phyloP scores from a whole-genome alignment of 768 basidiomycete species.

The Lentinula detonsa region DNA sequence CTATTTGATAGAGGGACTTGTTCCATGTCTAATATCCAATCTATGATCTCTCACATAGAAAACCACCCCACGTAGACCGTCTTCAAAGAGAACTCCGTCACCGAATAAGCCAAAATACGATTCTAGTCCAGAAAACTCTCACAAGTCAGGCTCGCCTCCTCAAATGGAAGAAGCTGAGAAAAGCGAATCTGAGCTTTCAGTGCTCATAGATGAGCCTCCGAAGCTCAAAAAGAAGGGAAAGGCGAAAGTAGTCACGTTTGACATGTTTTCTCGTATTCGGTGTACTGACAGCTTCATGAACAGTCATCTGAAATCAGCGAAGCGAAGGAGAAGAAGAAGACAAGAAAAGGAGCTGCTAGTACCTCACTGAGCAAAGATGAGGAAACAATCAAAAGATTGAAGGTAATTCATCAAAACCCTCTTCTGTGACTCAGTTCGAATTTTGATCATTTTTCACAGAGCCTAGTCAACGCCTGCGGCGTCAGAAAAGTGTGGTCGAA shows the following conservation, averaged over 20 bases:
- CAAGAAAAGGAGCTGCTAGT: constrained; percentile 21
- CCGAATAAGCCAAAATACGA: background rate
- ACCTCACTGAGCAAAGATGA: constrained; percentile 50
- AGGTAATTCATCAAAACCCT: constrained; percentile 35
- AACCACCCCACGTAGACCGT: background rate
- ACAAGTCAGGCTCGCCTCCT: background rate
- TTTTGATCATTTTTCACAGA: constrained; percentile 28
- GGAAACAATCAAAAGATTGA: constrained; percentile 67
- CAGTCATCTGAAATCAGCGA: constrained; percentile 21
- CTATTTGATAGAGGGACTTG: background rate
- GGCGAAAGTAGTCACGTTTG: constrained; percentile 19
- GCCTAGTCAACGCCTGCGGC: constrained; percentile 68
- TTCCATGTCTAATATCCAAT: background rate
- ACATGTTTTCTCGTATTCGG: background rate
- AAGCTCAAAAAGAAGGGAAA: constrained; percentile 36
- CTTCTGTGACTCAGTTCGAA: background rate
- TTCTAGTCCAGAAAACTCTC: background rate
- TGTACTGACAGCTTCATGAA: constrained; percentile 12
- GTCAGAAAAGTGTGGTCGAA: constrained; percentile 74
- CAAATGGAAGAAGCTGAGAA: constrained; percentile 13
- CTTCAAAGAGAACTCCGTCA: background rate
- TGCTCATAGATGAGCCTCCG: constrained; percentile 46
- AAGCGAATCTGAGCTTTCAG: constrained; percentile 58
- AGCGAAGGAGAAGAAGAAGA: constrained; percentile 16
- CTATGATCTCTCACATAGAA: background rate